Conservation (phyloP, 805 yeast species). For the Ogataea pilisensis region DNA sequence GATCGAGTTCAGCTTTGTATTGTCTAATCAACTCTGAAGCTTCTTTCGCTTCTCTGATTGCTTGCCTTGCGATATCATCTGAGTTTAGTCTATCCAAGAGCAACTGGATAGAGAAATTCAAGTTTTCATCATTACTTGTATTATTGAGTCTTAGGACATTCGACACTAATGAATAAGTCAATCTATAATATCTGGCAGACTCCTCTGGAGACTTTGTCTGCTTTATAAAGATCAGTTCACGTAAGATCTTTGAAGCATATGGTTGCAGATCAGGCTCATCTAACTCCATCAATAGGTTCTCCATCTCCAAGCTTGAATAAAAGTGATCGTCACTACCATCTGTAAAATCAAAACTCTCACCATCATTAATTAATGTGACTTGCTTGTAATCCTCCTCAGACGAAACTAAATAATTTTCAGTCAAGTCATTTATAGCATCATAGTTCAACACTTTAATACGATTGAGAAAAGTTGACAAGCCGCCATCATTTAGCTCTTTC, state of each 20-base stretch:
- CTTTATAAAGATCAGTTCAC: conserved; percentile 9
- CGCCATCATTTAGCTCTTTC: conserved; percentile 53
- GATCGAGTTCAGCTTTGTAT: conserved; percentile 3
- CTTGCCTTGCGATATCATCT: conserved; percentile 53
- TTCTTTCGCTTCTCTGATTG: conserved; percentile 52
- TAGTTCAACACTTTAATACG: conserved; percentile 49
- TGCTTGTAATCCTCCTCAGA: conserved; percentile 55
- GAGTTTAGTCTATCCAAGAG: conserved; percentile 17
- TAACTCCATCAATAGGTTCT: conserved; percentile 28
- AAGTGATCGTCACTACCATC: neutral
- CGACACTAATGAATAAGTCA: conserved; percentile 9
- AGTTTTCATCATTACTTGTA: conserved; percentile 8
- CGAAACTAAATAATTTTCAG: conserved; percentile 53
- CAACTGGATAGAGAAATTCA: conserved; percentile 13
- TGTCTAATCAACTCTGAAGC: conserved; percentile 34
- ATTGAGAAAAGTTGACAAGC: conserved; percentile 49
- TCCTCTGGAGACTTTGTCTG: conserved; percentile 6
- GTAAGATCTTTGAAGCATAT: conserved; percentile 7
- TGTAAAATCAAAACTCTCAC: neutral
- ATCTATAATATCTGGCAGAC: conserved; percentile 5
- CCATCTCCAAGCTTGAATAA: conserved; percentile 8
- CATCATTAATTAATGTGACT: conserved; percentile 5
- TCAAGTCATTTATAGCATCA: conserved; percentile 61
- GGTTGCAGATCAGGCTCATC: conserved; percentile 1
- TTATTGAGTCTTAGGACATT: conserved; percentile 10